Base-by-base conservation (phyloP, 148 eudicot species). In the Silene conica region DNA sequence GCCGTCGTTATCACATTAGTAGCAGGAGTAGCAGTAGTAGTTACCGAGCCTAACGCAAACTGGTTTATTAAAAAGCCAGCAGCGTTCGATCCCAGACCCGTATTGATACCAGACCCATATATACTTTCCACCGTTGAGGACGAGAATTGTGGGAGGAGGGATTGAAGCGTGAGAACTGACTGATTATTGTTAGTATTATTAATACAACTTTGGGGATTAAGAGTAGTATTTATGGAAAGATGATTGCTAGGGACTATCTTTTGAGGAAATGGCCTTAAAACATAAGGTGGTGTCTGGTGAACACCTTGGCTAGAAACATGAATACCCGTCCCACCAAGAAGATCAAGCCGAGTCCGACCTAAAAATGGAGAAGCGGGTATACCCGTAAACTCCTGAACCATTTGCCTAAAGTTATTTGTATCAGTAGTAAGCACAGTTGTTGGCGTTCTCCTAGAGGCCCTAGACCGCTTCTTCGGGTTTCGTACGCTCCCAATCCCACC, bases 371-470 rank as follows among this genome's bases (percentile, higher is more conserved):
- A 88, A 0, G 89, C 82, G 2, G 97, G 94, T 41, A 92, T 85
- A 7, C 97, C 97, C 0, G 97, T 92, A 57, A 92, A 92, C 69
- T 92, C 97, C 77, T 92, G 97, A 10, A 92, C 97, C 97, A 92
- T 89, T 79, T 92, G 92, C 67, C 97, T 76, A 79, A 92, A 92
- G 67, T 92, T 92, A 5, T 74, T 73, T 8, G 97, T 89, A 78
- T 92, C 93, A 11, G 97, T 92, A 3, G 97, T 89, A 16, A 92
- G 69, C 11, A 92, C 97, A 6, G 97, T 92, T 9, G 97, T 92
- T 0, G 97, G 97, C 0, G 94, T 88, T n/a, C 89, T 82, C 76
- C 94, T 65, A 0, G 97, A 92, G 0, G 92, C 97, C 50, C 97
- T 78, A 0, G 97, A 76, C 73, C 97, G 67, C 67, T 92, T 92